Evolutionary conservation across 148 eudicot species (phyloP), one percentile per base, ranked within the genome.

Genomic region (Camellia sinensis): DNA sequence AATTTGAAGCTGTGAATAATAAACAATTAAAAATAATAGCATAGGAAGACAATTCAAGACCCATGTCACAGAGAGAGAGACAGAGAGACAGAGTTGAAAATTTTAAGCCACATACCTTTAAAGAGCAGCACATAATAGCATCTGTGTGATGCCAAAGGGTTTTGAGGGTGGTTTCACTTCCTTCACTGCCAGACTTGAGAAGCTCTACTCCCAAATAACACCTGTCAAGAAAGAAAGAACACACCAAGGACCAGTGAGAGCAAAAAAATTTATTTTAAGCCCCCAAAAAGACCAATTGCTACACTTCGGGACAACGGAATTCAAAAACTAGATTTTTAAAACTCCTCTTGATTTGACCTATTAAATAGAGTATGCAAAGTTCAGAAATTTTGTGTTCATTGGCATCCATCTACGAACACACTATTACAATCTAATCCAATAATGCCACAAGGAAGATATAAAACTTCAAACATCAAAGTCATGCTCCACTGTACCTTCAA

Each of bases 71-170:
- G 59, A 48, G n/a, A n/a, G n/a, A n/a, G 37, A 50, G 37, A 17
- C 3, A 68, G 50, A 46, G 50, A 46, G 52, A 48, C 3, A 48
- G 52, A 5, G 64, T 22, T 9, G 50, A 48, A 48, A 13, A 9
- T 6, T 15, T 71, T 43, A 71, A 48, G 75, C 48, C 3, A 6
- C 78, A 59, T 69, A 92, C 97, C 98, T 94, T 94, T 81, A 92
- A 78, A 76, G 98, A 91, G 90, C 98, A 94, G 83, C 98, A 94
- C 91, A 94, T 74, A 67, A 94, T 88, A 57, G 98, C 97, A 88
- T 94, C 98, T 37, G 98, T 87, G 80, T 92, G 97, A 73, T 90
- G 89, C 98, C 98, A 94, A 43, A 94, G 85, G 53, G 88, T 79
- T 87, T 92, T 94, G 53, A 94, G 89, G 69, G 89, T 82, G 75